Conservation (phyloP, 345 rosid genomes). For the Crucihimalaya himalaica region DNA sequence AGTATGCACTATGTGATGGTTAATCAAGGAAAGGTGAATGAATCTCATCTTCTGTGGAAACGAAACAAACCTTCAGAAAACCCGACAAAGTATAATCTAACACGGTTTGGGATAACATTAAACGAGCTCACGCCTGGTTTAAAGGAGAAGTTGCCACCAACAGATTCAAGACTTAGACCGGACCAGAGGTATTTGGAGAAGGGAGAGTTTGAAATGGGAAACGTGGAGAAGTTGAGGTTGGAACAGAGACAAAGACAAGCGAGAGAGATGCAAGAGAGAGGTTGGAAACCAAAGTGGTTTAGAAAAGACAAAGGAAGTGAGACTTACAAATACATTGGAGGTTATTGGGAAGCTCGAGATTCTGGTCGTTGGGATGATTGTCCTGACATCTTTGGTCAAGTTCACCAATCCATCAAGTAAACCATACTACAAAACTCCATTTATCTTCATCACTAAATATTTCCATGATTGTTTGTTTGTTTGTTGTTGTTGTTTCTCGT, state of each 20-base stretch:
- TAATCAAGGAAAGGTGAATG: constrained; percentile 36
- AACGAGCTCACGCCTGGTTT: constrained; percentile 49
- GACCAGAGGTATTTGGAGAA: constrained; percentile 49
- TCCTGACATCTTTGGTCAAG: constrained; percentile 83
- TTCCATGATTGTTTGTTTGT: not conserved
- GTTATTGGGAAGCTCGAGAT: constrained; percentile 83
- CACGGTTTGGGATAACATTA: constrained; percentile 44
- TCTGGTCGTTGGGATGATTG: constrained; percentile 70
- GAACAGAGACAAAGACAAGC: constrained; percentile 52
- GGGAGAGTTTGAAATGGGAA: constrained; percentile 48
- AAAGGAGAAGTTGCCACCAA: constrained; percentile 51
- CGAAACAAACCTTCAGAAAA: constrained; percentile 35
- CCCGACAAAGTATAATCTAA: constrained; percentile 44
- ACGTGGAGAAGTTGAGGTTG: constrained; percentile 47
- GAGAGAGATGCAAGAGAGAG: constrained; percentile 82
- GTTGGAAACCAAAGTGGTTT: constrained; percentile 94
- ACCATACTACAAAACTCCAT: not conserved
- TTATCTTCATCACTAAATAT: not conserved
- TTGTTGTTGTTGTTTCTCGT: not conserved
- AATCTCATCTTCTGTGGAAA: constrained; percentile 44
- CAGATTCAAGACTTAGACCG: constrained; percentile 53
- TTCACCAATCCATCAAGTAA: constrained; percentile 31
- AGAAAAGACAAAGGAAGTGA: constrained; percentile 61
- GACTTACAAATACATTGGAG: constrained; percentile 59
- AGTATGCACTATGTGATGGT: constrained; percentile 42